Base-by-base conservation (phyloP, 2,329 filamentous ascomycete genomes). In the Aureobasidium sp. region DNA sequence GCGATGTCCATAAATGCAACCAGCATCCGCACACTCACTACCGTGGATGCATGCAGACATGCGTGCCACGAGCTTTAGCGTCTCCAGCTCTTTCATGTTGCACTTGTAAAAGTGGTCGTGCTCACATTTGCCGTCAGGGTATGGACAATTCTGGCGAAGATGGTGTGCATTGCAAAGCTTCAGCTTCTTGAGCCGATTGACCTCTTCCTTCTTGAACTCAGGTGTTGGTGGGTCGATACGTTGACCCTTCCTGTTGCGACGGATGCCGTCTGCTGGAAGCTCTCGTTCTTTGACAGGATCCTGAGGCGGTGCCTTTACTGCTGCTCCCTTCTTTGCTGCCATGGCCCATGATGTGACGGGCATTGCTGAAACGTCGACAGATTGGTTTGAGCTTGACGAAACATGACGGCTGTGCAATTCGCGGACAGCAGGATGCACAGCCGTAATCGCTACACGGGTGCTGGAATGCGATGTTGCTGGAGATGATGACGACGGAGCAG, bases 121-220 rank as follows among this genome's bases (percentile, higher is more conserved):
- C 9, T 82, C 81, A 68, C 84, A 87, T 17, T 71, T 71, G 20
- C 77, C 76, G 47, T 77, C 76, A 29, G 69, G 69, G 66, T 81
- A 83, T 5, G 82, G 80, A 66, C 84, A 87, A 65, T 83, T 81
- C 34, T 78, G 76, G 47, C 83, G 79, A 27, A 87, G 76, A 68
- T 81, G 86, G 69, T 83, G 79, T 62, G 84, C 79, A 67, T 86
- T 87, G 75, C 84, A 87, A 63, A 86, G 72, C 69, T 87, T 86
- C 65, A 85, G 71, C 71, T 82, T 83, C 73, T 86, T 86, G 66
- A 87, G 73, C 24, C 82, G 80, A 66, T 82, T 80, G 51, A 86
- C 76, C 64, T 85, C 82, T 20, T 82, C 77, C 63, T 82, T 73
- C 76, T 84, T 72, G 71, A 80, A 78, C 46, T 76, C 71, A 72